Conservation (phyloP, 2,329 filamentous ascomycete genomes). For the Colletotrichum sp. region DNA sequence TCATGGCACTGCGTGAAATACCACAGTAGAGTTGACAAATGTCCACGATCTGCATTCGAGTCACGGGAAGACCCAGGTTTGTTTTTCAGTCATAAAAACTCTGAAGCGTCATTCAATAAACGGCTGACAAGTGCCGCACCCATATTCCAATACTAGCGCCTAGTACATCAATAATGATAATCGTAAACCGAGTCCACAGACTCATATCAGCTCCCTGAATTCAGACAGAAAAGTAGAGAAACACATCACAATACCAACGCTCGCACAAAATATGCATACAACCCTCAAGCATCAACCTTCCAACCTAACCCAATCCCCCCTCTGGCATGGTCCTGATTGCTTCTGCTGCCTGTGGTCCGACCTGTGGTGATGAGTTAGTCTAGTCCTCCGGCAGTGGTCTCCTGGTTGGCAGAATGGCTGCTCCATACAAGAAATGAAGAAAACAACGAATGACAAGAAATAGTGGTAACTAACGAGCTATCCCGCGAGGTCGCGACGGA, state of each 20-base stretch:
- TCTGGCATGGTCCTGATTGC: too few relatives aligned
- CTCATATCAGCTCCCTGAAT: neutral
- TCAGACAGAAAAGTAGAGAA: neutral
- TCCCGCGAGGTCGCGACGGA: neutral
- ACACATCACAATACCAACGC: neutral
- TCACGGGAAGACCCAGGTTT: neutral
- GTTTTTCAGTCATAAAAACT: neutral
- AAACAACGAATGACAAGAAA: neutral
- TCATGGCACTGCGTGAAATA: neutral
- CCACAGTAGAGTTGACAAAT: neutral
- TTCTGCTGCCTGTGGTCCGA: neutral
- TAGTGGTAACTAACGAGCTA: conserved; percentile 20
- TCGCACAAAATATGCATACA: neutral
- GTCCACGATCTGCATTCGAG: neutral
- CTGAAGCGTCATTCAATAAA: neutral
- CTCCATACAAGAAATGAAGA: neutral
- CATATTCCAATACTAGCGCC: neutral
- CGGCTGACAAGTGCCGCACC: neutral
- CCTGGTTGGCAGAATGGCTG: neutral
- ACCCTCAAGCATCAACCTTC: neutral
- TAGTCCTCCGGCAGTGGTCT: conserved; percentile 11
- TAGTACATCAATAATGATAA: neutral
- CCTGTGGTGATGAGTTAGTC: conserved; percentile 5
- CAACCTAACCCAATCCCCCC: neutral
- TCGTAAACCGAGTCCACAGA: neutral